Evolutionary conservation across 2,329 filamentous ascomycete genomes (phyloP).

Genomic region (Penicillium brevicompactum): DNA sequence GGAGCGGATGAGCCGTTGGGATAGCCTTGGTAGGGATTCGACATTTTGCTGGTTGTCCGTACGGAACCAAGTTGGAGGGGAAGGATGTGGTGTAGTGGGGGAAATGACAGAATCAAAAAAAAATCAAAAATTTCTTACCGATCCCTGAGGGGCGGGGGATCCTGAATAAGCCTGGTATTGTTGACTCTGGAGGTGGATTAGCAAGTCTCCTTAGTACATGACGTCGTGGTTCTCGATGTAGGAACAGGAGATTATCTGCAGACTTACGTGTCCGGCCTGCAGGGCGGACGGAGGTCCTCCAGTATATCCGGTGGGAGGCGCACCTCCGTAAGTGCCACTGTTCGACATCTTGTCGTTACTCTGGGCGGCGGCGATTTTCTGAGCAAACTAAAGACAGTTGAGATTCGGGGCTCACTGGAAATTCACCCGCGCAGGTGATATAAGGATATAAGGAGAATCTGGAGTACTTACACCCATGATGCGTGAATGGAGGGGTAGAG

Average conservation of each 20-base stretch:
- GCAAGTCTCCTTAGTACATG: slow-evolving; percentile 9
- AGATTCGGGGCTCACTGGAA: background rate
- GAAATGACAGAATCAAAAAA: slow-evolving; percentile 12
- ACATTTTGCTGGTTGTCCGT: slow-evolving; percentile 33
- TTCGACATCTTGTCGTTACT: slow-evolving; percentile 22
- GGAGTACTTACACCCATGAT: slow-evolving; percentile 10
- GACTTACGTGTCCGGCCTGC: slow-evolving; percentile 56
- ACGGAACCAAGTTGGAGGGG: slow-evolving; percentile 13
- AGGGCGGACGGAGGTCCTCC: slow-evolving; percentile 40
- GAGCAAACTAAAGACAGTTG: slow-evolving; percentile 35
- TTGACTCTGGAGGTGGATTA: slow-evolving; percentile 5
- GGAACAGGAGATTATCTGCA: slow-evolving; percentile 1
- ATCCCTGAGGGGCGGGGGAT: slow-evolving; percentile 34
- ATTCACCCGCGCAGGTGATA: background rate
- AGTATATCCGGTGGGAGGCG: slow-evolving; percentile 41
- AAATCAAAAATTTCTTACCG: slow-evolving; percentile 37
- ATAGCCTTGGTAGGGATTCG: slow-evolving; percentile 39
- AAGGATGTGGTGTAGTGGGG: background rate
- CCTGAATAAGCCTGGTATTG: slow-evolving; percentile 61
- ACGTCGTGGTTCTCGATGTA: slow-evolving; percentile 19
- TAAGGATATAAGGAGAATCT: background rate
- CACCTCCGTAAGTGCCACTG: slow-evolving; percentile 35
- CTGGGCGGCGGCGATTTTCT: slow-evolving; percentile 44
- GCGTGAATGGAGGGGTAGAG: background rate
- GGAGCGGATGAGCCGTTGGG: slow-evolving; percentile 32